Percentiles rank a stretch among this genome's conserved stretches.
Evolutionary conservation across 345 rosid species (phyloP).

Genomic region (Arabidopsis suecica): DNA sequence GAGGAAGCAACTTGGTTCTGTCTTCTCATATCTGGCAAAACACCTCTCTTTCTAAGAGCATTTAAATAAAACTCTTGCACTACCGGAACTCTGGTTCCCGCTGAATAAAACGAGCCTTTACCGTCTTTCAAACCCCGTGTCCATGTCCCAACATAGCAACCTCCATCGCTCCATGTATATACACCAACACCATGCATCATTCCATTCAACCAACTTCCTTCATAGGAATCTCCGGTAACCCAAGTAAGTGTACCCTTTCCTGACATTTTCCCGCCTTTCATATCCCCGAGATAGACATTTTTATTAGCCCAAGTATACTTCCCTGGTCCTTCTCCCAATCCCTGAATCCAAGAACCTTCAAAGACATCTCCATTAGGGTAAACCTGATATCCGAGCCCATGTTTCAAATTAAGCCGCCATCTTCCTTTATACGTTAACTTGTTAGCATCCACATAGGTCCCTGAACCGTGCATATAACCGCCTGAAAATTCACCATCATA

Average conservation of each 20-base stretch:
- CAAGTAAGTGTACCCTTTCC: conserved; percentile 92
- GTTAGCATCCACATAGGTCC: conserved; percentile 60
- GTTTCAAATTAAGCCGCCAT: conserved; percentile 90
- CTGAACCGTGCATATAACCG: conserved; percentile 86
- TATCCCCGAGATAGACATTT: conserved; percentile 77
- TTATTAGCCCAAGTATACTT: conserved; percentile 92
- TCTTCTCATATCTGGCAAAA: conserved; percentile 80
- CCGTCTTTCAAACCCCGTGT: conserved; percentile 94
- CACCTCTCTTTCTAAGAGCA: conserved; percentile 85
- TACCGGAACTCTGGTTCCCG: conserved; percentile 72
- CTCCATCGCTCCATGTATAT: conserved; percentile 87
- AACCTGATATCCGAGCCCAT: conserved; percentile 87
- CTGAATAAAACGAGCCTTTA: conserved; percentile 91
- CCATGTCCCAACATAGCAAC: conserved; percentile 96
- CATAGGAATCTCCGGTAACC: conserved; percentile 81
- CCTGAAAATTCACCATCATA: conserved; percentile 93
- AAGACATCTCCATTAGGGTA: conserved; percentile 78
- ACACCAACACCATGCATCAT: conserved; percentile 98
- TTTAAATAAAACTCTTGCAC: conserved; percentile 75
- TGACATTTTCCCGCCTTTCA: conserved; percentile 96
- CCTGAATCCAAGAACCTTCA: conserved; percentile 95
- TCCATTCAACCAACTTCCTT: conserved; percentile 91
- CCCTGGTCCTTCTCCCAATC: conserved; percentile 88
- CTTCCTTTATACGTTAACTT: conserved; percentile 77
- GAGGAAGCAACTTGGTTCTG: conserved; percentile 74